These are phyloP conservation scores for Thraustochytrium sp. DNA, from an alignment of 352 stramenopile genomes.

Conservation along the genomic window DNA sequence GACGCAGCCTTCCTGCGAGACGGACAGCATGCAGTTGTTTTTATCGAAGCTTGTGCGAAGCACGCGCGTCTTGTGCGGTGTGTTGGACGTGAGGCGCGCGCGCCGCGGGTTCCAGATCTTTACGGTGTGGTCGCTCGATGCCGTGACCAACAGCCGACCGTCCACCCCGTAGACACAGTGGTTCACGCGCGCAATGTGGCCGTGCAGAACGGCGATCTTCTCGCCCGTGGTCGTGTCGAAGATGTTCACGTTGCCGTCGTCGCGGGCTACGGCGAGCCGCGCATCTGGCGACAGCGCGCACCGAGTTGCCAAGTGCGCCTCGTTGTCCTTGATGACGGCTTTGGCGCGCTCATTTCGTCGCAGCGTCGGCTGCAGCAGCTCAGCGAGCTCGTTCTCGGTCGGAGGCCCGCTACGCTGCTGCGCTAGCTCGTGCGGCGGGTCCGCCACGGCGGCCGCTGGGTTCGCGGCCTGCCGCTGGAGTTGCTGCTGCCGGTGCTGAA, in stretches of 20 bases:
- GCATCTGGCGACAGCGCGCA: not conserved
- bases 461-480: no score
- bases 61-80: conserved; percentile 11
- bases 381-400: no score
- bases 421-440: no score
- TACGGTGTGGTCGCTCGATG: conserved; percentile 27
- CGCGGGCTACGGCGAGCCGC: conserved; percentile 15
- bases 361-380: not conserved
- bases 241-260: conserved; percentile 35
- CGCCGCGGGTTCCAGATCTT: conserved; percentile 44
- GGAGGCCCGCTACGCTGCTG: no score
- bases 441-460: no score
- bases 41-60: not conserved
- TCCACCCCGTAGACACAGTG: not conserved
- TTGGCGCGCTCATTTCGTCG: not conserved
- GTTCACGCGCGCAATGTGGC: conserved; percentile 15
- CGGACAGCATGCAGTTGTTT: conserved; percentile 13
- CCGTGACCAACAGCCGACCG: conserved; percentile 38
- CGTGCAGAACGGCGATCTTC: conserved; percentile 23
- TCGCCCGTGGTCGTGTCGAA: conserved; percentile 34
- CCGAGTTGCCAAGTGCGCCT: not conserved
- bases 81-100: not conserved
- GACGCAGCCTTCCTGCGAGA: conserved; percentile 14
- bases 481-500: no score
- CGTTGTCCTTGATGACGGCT: not conserved